Evolutionary conservation across 495 filamentous ascomycete genomes (phyloP).

Genomic region (Cladorrhinum samala): DNA sequence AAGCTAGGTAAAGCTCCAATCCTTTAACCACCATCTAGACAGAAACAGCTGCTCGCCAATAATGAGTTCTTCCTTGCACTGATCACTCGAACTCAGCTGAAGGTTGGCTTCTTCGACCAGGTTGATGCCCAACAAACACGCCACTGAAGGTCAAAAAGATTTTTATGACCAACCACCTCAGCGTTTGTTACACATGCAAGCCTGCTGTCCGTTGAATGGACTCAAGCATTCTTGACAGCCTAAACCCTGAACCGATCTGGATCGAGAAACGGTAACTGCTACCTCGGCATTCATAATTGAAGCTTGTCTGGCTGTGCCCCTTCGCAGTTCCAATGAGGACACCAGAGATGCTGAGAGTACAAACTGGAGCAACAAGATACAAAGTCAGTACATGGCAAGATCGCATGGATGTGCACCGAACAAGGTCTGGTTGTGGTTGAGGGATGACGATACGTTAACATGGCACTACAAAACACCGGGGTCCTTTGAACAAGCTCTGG

Average conservation of each 20-base stretch:
- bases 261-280: conserved; percentile 1
- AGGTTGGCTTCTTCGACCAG: no score
- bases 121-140: not conserved
- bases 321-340: not conserved
- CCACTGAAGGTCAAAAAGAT: not conserved
- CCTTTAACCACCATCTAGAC: no score
- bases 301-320: not conserved
- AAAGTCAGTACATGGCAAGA: not conserved
- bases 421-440: not conserved
- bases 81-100: no score
- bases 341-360: not conserved
- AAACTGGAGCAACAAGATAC: not conserved
- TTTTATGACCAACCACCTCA: not conserved
- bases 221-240: not conserved
- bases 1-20: no score
- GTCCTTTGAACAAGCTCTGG: conserved; percentile 9
- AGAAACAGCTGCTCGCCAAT: no score
- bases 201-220: not conserved
- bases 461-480: not conserved
- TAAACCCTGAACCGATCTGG: conserved; percentile 8
- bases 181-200: conserved; percentile 1
- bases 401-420: not conserved
- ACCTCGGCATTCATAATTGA: conserved; percentile 1
- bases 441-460: not conserved
- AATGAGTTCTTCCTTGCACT: no score